These are phyloP conservation scores for Ceratocystiopsis sp. DNA, from an alignment of 2,329 filamentous ascomycete species.

Conservation along the genomic window DNA sequence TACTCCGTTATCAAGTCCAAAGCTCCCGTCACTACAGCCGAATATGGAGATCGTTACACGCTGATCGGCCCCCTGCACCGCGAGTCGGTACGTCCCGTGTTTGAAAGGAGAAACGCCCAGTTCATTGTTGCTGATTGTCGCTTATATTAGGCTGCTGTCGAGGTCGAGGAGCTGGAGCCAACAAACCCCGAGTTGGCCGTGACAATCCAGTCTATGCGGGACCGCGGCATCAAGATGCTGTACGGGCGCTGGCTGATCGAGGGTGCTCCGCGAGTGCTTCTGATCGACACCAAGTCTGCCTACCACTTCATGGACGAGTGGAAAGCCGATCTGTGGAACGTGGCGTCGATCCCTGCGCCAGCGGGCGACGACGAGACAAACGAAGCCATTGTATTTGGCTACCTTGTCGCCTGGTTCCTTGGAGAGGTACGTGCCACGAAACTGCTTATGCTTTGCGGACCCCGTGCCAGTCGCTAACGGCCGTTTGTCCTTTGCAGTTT, in stretches of 20 bases:
- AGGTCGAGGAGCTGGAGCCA: conserved; percentile 86
- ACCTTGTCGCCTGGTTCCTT: conserved; percentile 93
- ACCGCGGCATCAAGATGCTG: conserved; percentile 73
- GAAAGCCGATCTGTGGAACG: conserved; percentile 92
- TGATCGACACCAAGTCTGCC: conserved; percentile 89
- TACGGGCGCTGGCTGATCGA: conserved; percentile 98
- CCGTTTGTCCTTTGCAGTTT: conserved; percentile 38
- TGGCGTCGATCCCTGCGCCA: conserved; percentile 83
- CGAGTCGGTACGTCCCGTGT: conserved; percentile 46
- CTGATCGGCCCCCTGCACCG: conserved; percentile 89
- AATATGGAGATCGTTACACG: conserved; percentile 96
- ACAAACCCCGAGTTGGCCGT: conserved; percentile 60
- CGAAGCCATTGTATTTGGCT: conserved; percentile 93
- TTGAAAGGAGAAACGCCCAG: neutral
- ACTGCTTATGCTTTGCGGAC: too few relatives aligned
- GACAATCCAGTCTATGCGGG: conserved; percentile 84
- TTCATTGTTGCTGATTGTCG: neutral
- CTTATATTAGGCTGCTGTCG: conserved; percentile 64
- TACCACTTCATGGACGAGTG: conserved; percentile 88
- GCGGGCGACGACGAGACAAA: conserved; percentile 88
- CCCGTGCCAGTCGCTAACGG: too few relatives aligned
- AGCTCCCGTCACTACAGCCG: conserved; percentile 88
- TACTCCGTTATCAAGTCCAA: conserved; percentile 99
- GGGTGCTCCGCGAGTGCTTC: conserved; percentile 78
- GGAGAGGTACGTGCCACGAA: conserved; percentile 58